phyloP scores from a whole-genome alignment of 495 filamentous ascomycete species.

The Amphirosellinia nigrospora region DNA sequence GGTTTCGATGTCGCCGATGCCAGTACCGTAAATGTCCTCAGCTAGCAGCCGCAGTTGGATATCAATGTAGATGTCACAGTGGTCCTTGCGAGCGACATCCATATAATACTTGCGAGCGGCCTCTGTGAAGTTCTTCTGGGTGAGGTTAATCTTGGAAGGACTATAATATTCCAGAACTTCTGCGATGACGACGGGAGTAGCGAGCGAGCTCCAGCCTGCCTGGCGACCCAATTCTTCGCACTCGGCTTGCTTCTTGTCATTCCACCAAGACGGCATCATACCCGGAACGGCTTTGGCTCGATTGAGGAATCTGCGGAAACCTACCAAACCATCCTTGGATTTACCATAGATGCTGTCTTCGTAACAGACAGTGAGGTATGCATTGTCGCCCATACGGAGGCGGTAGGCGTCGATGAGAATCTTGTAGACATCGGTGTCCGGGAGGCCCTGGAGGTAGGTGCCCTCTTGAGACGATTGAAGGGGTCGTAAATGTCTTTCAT shows the following conservation, averaged over 20 bases:
- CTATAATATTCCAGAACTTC: conserved; percentile 7
- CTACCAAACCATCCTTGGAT: conserved; percentile 26
- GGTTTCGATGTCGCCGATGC: not conserved
- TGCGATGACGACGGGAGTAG: conserved; percentile 26
- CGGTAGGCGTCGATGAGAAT: conserved; percentile 56
- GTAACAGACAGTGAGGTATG: conserved; percentile 23
- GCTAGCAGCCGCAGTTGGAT: conserved; percentile 48
- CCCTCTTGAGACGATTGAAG: conserved; percentile 37
- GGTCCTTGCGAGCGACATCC: conserved; percentile 41
- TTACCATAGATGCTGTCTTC: conserved; percentile 37
- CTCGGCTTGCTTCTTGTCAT: conserved; percentile 33
- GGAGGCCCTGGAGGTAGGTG: conserved; percentile 45
- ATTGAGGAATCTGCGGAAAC: conserved; percentile 30
- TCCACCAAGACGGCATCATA: conserved; percentile 55
- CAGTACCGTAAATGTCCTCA: conserved; percentile 27
- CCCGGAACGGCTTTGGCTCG: conserved; percentile 16
- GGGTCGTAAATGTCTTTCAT: conserved; percentile 25
- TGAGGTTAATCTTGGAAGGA: not conserved
- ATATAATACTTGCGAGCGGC: conserved; percentile 15
- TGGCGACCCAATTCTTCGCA: conserved; percentile 37
- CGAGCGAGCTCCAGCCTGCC: conserved; percentile 31
- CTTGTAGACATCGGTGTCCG: conserved; percentile 48
- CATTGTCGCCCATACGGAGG: conserved; percentile 48
- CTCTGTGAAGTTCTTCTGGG: not conserved
- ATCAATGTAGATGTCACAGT: conserved; percentile 43